phyloP scores from a whole-genome alignment of 75 land plant species.

The Azolla pinnata region DNA sequence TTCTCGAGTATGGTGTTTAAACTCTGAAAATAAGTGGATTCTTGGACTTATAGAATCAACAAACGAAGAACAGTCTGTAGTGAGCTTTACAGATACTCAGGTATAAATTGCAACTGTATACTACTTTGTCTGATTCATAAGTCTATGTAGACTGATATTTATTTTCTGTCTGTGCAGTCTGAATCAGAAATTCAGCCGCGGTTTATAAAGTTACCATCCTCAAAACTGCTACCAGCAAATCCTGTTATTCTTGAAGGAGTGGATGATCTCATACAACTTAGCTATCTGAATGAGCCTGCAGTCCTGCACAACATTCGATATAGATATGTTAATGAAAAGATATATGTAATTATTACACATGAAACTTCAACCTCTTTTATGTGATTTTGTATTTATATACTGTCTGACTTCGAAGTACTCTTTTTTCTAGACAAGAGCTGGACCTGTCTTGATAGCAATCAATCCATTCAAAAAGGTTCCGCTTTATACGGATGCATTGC shows the following conservation, averaged over 20 bases:
- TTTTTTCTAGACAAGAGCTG: conserved; percentile 77
- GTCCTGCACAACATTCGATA: conserved; percentile 68
- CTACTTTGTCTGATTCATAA: background rate
- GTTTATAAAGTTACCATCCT: conserved; percentile 44
- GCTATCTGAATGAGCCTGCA: conserved; percentile 94
- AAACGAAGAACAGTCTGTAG: conserved; percentile 37
- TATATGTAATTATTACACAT: conserved; percentile 60
- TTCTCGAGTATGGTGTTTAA: conserved; percentile 68
- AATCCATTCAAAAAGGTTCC: conserved; percentile 86
- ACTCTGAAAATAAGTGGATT: conserved; percentile 60
- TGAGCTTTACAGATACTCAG: conserved; percentile 48
- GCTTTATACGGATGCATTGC: conserved; percentile 55
- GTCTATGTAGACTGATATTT: background rate
- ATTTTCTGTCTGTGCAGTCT: background rate
- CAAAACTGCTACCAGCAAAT: conserved; percentile 65
- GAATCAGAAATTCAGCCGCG: conserved; percentile 6
- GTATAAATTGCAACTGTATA: conserved; percentile 7
- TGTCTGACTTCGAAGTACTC: background rate
- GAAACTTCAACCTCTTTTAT: background rate
- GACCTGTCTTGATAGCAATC: conserved; percentile 91
- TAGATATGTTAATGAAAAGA: conserved; percentile 55
- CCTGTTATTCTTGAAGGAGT: conserved; percentile 93
- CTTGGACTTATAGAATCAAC: conserved; percentile 48
- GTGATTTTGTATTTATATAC: background rate
- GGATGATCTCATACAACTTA: conserved; percentile 93